Base-by-base conservation (phyloP, 768 basidiomycete genomes). In the Psilocybe cyanescens region DNA sequence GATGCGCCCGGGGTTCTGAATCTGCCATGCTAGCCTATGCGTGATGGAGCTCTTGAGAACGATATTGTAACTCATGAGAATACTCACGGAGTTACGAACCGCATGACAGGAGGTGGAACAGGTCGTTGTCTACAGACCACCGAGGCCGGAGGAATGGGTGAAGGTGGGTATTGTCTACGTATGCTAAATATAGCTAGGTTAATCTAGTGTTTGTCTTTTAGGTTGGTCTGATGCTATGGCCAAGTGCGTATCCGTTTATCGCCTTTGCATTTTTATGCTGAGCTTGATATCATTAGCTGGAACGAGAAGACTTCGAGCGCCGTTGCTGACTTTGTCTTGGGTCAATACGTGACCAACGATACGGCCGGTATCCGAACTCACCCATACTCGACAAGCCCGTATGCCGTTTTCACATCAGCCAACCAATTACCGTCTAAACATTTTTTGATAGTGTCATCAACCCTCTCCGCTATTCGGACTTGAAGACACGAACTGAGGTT, bases 111-210 rank as follows among this genome's bases (percentile, higher is more conserved):
- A 37, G 82, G 83, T 46, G 83, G 81, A 50, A 82, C 82, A 29
- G 83, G 82, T 50, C 76, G 84, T 17, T 90, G 88, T 74, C 75
- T 90, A 61, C 85, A 87, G 69, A 85, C 80, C 41, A 78, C 79
- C 44, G 87, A 89, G 68, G 79, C 87, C 6, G 86, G 86, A 41
- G 87, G 87, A 33, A 82, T 89, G 82, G 87, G 87, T 51, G 88
- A 89, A 72, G 87, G 68, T 73, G 76, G 2, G 14, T 11, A 30
- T 14, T 16, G 16, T 17, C 41, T 37, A 28, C 16, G 6, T 53
- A 12, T n/a, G 41, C 3, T 29, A 6, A 8, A n/a, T 39, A 12
- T 4, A 37, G 33, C 8, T 12, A 17, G 1, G 8, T 3, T 11
- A 9, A 14, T 24, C 29, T 41, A 41, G 14, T 4, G 28, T 14